phyloP scores from a whole-genome alignment of 2,329 filamentous ascomycete species.

The Stagonosporopsis tanaceti region DNA sequence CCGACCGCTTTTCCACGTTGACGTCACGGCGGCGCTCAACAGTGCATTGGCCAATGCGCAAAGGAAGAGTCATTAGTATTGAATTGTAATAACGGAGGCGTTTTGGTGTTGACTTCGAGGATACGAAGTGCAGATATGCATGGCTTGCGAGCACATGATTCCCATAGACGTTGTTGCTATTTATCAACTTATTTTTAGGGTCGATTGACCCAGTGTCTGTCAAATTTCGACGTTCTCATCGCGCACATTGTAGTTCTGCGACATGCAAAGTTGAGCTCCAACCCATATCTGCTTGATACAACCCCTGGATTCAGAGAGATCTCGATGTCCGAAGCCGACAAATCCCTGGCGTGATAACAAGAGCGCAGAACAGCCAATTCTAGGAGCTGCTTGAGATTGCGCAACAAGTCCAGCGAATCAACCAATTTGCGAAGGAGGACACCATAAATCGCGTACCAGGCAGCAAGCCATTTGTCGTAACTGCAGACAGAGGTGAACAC shows the following conservation, averaged over 20 bases:
- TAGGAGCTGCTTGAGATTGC: too few relatives aligned
- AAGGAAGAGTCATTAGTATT: slow-evolving; percentile 44
- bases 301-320: too few relatives aligned
- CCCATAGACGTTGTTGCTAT: slow-evolving; percentile 17
- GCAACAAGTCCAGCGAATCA: too few relatives aligned
- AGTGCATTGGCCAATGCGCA: slow-evolving; percentile 81
- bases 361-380: too few relatives aligned
- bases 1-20: slow-evolving; percentile 92
- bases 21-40: slow-evolving; percentile 89
- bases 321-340: too few relatives aligned
- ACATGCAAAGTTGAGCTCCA: too few relatives aligned
- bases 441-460: too few relatives aligned
- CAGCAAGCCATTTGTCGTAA: too few relatives aligned
- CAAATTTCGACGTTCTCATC: neutral
- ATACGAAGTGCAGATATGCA: slow-evolving; percentile 5
- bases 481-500: too few relatives aligned
- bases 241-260: neutral
- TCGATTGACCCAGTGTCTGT: slow-evolving; percentile 5
- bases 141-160: slow-evolving; percentile 18
- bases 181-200: neutral
- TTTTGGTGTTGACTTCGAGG: slow-evolving; percentile 9
- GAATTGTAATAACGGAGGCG: slow-evolving; percentile 7
- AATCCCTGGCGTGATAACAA: too few relatives aligned
- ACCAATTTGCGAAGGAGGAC: too few relatives aligned
- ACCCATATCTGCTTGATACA: too few relatives aligned